Base-by-base conservation (phyloP, 768 basidiomycete species). In the Panellus pusillus region DNA sequence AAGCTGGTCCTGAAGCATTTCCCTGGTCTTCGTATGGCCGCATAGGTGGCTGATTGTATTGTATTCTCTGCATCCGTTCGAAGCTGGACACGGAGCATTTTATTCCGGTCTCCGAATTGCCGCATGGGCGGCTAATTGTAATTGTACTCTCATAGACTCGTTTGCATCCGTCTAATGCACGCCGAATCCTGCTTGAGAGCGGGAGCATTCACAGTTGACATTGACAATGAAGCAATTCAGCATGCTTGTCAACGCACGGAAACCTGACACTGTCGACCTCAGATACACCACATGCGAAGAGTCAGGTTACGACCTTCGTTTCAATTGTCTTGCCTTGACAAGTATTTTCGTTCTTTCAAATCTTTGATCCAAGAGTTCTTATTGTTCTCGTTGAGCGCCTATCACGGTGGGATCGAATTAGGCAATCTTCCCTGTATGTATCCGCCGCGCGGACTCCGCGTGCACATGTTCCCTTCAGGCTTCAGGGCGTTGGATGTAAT, bases 341-440 rank as follows among this genome's bases (percentile, higher is more conserved):
- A n/a, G 18, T 18, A 31, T 32, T 40, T 56, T 50, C 32, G 37
- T 44, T 44, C 28, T 24, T 44, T 39, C 39, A 42, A n/a, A n/a
- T n/a, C n/a, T n/a, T n/a, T n/a, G 24, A 1, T 1, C n/a, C 37
- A 28, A 11, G 11, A 20, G 39, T 11, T 50, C 45, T 57, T 52
- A 51, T 57, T 57, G 55, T 57, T 35, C 14, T 42, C 15, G 39
- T 11, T 15, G 19, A 28, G 37, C n/a, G 24, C 24, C 47, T 46
- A 54, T 54, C 35, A 11, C 17, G 24, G 48, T 48, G 41, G 13
- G 46, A 54, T 41, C n/a, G 19, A 54, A 49, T 38, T 17, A 15
- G 47, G 48, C 18, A 55, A 50, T 49, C 12, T 35, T 35, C 32
- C 32, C 8, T 17, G 37, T 29, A 27, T 45, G 19, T 55, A 49